phyloP scores from a whole-genome alignment of 1,139 yeast species.

The Kodamaea suecica region DNA sequence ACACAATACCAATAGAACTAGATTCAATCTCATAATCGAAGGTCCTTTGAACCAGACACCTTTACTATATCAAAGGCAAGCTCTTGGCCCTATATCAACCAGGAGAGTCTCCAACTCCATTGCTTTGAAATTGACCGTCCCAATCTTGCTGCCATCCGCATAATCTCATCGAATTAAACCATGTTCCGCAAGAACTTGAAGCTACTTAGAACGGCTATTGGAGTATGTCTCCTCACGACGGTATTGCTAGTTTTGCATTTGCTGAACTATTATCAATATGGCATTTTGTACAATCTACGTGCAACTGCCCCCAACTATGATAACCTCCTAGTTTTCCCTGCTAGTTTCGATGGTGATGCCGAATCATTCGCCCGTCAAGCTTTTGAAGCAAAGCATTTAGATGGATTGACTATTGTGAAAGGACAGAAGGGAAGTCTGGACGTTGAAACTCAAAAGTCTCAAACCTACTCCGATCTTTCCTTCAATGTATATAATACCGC shows the following conservation, averaged over 20 bases:
- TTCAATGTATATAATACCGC: conserved; percentile 10
- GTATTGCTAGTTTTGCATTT: not conserved
- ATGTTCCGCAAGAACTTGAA: not conserved
- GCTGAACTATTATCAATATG: not conserved
- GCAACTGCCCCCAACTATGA: not conserved
- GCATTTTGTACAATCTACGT: not conserved
- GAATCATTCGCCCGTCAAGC: conserved; percentile 8
- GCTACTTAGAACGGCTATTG: not conserved
- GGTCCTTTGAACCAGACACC: too few relatives aligned
- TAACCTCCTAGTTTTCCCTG: conserved; percentile 9
- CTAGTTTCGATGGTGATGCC: conserved; percentile 9
- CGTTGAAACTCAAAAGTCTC: conserved; percentile 1
- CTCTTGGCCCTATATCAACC: too few relatives aligned
- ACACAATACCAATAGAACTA: too few relatives aligned
- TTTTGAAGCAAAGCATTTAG: conserved; percentile 2
- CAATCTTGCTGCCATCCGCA: too few relatives aligned
- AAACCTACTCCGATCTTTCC: conserved; percentile 6
- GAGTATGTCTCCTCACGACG: not conserved
- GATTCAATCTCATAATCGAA: too few relatives aligned
- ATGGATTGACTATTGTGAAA: not conserved
- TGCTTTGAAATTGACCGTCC: too few relatives aligned
- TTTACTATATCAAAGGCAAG: too few relatives aligned
- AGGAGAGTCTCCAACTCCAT: too few relatives aligned
- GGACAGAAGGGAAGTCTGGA: not conserved
- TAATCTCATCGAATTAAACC: too few relatives aligned